Evolutionary conservation across 2,329 filamentous ascomycete species (phyloP).

Genomic region (Arthrinium puccinioides): DNA sequence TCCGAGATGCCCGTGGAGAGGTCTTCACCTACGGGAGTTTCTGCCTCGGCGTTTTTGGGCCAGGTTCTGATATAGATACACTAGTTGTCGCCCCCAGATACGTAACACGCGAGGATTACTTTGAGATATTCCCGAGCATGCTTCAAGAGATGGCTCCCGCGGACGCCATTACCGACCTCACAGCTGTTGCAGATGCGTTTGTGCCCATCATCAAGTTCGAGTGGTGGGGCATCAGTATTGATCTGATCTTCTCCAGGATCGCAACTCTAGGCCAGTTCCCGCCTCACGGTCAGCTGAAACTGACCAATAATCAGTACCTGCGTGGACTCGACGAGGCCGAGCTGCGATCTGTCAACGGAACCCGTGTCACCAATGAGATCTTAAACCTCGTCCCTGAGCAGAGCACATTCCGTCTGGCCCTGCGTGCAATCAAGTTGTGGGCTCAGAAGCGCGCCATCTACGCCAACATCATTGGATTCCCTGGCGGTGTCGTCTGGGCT

Average conservation of each 20-base stretch:
- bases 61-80: slow-evolving; percentile 96
- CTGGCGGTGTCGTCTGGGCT: slow-evolving; percentile 94
- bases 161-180: slow-evolving; percentile 77
- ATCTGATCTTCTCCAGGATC: slow-evolving; percentile 82
- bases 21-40: slow-evolving; percentile 97
- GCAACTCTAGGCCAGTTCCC: slow-evolving; percentile 64
- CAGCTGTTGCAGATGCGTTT: slow-evolving; percentile 80
- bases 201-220: slow-evolving; percentile 98
- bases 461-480: slow-evolving; percentile 92
- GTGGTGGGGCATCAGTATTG: slow-evolving; percentile 84
- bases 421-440: slow-evolving; percentile 94
- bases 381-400: slow-evolving; percentile 80
- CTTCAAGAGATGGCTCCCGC: slow-evolving; percentile 68
- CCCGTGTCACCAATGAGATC: slow-evolving; percentile 89
- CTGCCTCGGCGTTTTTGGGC: slow-evolving; percentile 86
- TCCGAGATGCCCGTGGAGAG: slow-evolving; percentile 81
- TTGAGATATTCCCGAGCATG: slow-evolving; percentile 75
- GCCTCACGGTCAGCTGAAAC: slow-evolving; percentile 56
- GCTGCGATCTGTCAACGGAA: slow-evolving; percentile 86
- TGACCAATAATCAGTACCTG: slow-evolving; percentile 78
- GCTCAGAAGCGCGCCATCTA: slow-evolving; percentile 89
- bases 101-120: slow-evolving; percentile 85
- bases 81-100: slow-evolving; percentile 88
- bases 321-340: slow-evolving; percentile 82
- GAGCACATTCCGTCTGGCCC: slow-evolving; percentile 80